Evolutionary conservation across 225 moss, liverwort and hornwort genomes (phyloP).

Genomic region (Polytrichum commune): DNA sequence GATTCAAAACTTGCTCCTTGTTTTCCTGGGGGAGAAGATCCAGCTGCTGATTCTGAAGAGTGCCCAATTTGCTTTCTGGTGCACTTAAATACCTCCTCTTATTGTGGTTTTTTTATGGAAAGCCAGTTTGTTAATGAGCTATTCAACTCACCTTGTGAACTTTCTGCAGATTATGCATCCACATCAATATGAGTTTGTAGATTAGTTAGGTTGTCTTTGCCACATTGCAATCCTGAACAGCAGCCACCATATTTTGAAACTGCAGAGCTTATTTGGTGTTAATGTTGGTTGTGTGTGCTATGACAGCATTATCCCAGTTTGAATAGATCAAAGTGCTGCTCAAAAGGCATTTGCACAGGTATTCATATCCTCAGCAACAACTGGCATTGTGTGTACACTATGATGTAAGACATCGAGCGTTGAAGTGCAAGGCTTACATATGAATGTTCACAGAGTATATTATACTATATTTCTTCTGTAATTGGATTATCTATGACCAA

Average conservation of each 20-base stretch:
- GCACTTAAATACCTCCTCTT: background rate
- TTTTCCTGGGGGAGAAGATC: slow-evolving; percentile 46
- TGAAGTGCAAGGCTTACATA: too few relatives aligned
- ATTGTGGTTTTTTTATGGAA: background rate
- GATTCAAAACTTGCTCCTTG: slow-evolving; percentile 59
- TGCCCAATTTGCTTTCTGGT: slow-evolving; percentile 64
- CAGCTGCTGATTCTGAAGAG: slow-evolving; percentile 46
- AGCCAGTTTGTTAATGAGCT: too few relatives aligned
- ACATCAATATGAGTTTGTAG: too few relatives aligned
- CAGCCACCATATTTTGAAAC: background rate
- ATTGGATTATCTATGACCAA: background rate
- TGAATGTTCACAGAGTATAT: too few relatives aligned
- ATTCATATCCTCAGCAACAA: background rate
- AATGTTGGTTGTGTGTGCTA: slow-evolving; percentile 16
- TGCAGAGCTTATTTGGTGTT: slow-evolving; percentile 17
- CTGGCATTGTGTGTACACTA: too few relatives aligned
- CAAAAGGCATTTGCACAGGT: slow-evolving; percentile 69
- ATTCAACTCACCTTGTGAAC: too few relatives aligned
- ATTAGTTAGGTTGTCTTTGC: too few relatives aligned
- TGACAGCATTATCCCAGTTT: slow-evolving; percentile 65
- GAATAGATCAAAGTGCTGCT: slow-evolving; percentile 66
- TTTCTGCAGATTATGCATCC: too few relatives aligned
- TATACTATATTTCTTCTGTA: too few relatives aligned
- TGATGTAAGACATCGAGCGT: too few relatives aligned
- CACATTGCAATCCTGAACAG: too few relatives aligned